Evolutionary conservation across 106 monocot genomes (phyloP).

Genomic region (Dioscorea alata): DNA sequence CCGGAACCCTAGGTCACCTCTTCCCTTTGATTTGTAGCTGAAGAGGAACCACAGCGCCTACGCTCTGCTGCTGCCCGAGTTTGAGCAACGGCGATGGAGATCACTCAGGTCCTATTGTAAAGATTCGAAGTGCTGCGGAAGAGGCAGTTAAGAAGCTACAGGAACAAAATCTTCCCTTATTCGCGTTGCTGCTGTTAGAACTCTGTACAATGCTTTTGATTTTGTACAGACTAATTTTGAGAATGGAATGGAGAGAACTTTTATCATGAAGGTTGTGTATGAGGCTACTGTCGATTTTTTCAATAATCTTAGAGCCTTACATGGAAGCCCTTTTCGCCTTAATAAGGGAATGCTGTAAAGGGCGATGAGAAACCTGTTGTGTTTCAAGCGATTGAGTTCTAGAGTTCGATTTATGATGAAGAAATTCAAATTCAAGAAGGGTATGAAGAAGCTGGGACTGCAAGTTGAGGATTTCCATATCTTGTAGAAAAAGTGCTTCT

Average conservation of each 20-base stretch:
- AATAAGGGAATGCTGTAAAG: too few relatives aligned
- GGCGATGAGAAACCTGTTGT: slow-evolving; percentile 79
- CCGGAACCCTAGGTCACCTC: neutral
- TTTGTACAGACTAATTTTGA: slow-evolving; percentile 78
- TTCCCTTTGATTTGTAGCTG: too few relatives aligned
- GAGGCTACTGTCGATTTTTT: slow-evolving; percentile 67
- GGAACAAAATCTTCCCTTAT: slow-evolving; percentile 62
- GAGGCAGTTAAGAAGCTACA: slow-evolving; percentile 61
- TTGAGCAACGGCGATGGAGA: slow-evolving; percentile 36
- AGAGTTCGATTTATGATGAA: slow-evolving; percentile 88
- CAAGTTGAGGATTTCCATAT: slow-evolving; percentile 18
- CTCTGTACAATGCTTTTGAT: slow-evolving; percentile 77
- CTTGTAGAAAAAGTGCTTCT: slow-evolving; percentile 70
- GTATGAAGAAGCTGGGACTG: slow-evolving; percentile 32
- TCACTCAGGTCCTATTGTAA: slow-evolving; percentile 59
- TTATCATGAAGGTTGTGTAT: slow-evolving; percentile 70
- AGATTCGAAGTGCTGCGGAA: slow-evolving; percentile 47
- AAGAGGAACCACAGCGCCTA: too few relatives aligned
- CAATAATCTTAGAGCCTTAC: slow-evolving; percentile 51
- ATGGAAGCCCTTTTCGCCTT: slow-evolving; percentile 55
- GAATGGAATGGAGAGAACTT: slow-evolving; percentile 79
- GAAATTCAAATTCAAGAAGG: slow-evolving; percentile 70
- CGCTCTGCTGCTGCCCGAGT: neutral
- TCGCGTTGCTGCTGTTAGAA: slow-evolving; percentile 61
- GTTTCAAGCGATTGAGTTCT: slow-evolving; percentile 84